A percentile compares a stretch with the other conserved stretches of the same genome.
phyloP scores from a whole-genome alignment of 305 asterid genomes.

The Andrographis paniculata region DNA sequence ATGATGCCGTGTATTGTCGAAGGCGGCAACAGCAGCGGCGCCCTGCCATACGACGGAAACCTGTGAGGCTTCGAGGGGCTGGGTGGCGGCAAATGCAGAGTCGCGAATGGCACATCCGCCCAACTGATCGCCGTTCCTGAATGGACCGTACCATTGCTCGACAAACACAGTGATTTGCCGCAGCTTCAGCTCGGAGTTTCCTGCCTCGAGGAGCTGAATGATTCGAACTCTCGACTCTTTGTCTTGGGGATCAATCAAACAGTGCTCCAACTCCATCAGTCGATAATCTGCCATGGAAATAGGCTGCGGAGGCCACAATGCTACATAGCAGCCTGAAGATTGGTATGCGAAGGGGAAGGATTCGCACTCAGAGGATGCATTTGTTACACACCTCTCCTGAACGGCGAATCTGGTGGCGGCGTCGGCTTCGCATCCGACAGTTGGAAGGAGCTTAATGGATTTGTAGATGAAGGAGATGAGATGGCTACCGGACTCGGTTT shows the following conservation, averaged over 20 bases:
- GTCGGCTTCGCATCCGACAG: conserved; percentile 98
- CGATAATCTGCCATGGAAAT: neutral
- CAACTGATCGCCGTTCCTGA: conserved; percentile 82
- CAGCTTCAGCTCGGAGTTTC: conserved; percentile 28
- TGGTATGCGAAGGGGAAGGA: conserved; percentile 41
- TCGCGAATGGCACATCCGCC: conserved; percentile 92
- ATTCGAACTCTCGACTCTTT: conserved; percentile 59
- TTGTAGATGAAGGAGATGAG: conserved; percentile 38
- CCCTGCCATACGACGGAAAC: conserved; percentile 64
- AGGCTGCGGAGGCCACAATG: conserved; percentile 39
- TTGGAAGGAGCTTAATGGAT: conserved; percentile 62
- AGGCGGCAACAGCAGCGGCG: conserved; percentile 29
- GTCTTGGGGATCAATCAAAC: conserved; percentile 58
- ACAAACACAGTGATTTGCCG: conserved; percentile 41
- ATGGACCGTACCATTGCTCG: conserved; percentile 96
- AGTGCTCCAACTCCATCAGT: conserved; percentile 60
- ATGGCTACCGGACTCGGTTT: conserved; percentile 6
- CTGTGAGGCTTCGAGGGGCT: conserved; percentile 36
- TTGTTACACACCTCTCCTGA: conserved; percentile 29
- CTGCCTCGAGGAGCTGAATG: conserved; percentile 36
- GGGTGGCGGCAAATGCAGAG: conserved; percentile 81
- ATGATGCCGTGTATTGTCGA: conserved; percentile 19
- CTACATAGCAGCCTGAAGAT: conserved; percentile 62
- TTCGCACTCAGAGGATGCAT: too few species aligned
- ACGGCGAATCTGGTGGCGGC: conserved; percentile 66